Percentiles rank a stretch among this genome's conserved stretches.
Evolutionary conservation across 306 rosid genomes (phyloP).

Genomic region (Vigna radiata): DNA sequence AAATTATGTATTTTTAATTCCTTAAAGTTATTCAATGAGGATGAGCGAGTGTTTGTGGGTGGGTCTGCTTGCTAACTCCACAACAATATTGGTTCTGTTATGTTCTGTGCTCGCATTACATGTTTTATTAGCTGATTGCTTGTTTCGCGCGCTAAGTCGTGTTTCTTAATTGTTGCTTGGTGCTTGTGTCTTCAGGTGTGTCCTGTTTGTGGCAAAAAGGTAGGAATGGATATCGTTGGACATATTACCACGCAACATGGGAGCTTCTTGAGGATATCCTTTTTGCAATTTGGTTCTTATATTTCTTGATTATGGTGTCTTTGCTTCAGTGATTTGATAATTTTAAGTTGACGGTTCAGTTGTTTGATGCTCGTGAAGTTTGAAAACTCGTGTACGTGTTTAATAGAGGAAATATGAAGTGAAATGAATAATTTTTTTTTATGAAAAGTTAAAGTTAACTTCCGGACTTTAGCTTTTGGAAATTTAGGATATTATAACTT

Average conservation of each 20-base stretch:
- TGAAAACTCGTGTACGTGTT: neutral
- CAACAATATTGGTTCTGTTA: neutral
- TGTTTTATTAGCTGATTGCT: neutral
- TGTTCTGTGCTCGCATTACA: neutral
- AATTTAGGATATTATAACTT: neutral
- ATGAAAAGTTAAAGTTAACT: neutral
- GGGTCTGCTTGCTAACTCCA: neutral
- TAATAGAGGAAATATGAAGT: neutral
- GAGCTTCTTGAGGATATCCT: slow-evolving; percentile 88
- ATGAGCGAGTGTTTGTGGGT: neutral
- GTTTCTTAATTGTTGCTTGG: slow-evolving; percentile 13
- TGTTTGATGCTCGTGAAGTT: neutral
- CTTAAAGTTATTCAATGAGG: neutral
- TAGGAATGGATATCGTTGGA: slow-evolving; percentile 75
- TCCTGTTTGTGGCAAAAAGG: slow-evolving; percentile 74
- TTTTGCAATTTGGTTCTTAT: slow-evolving; percentile 32
- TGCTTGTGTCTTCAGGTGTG: slow-evolving; percentile 66
- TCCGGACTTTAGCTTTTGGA: neutral
- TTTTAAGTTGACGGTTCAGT: neutral
- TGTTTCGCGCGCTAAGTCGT: neutral
- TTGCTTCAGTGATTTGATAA: neutral
- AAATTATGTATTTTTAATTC: neutral
- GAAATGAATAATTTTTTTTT: neutral
- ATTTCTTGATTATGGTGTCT: neutral
- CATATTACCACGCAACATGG: slow-evolving; percentile 85